Evolutionary conservation across 805 yeast species (phyloP).

Genomic region (Candida schatavii): DNA sequence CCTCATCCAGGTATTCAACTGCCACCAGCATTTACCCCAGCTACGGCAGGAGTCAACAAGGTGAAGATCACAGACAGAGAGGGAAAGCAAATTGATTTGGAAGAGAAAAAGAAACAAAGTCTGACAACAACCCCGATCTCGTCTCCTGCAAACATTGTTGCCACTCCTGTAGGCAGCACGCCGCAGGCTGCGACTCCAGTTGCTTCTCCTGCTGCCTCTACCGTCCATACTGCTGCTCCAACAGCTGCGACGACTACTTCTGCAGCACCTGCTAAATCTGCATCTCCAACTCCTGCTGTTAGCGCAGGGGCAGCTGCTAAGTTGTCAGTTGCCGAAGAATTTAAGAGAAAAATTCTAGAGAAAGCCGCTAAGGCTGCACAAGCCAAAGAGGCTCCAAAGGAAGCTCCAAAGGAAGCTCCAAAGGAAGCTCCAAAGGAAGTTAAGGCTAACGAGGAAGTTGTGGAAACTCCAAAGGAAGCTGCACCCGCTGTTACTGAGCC

Average conservation of each 20-base stretch:
- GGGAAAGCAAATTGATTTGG: slow-evolving; percentile 41
- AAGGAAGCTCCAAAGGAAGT: slow-evolving; percentile 9
- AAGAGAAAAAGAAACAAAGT: slow-evolving; percentile 36
- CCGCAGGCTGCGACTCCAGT: slow-evolving; percentile 9
- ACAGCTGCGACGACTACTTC: slow-evolving; percentile 12
- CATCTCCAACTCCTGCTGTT: slow-evolving; percentile 11
- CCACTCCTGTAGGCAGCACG: slow-evolving; percentile 10
- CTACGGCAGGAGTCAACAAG: slow-evolving; percentile 18
- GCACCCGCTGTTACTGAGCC: slow-evolving; percentile 10
- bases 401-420: slow-evolving; percentile 9
- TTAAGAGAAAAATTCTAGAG: slow-evolving; percentile 34
- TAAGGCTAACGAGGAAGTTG: slow-evolving; percentile 7
- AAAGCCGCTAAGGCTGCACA: slow-evolving; percentile 17
- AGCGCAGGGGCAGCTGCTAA: slow-evolving; percentile 9
- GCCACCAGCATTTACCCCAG: slow-evolving; percentile 3
- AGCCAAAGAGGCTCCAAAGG: slow-evolving; percentile 11
- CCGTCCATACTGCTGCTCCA: slow-evolving; percentile 10
- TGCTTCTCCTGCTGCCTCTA: slow-evolving; percentile 9
- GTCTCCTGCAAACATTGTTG: slow-evolving; percentile 26
- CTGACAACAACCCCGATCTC: slow-evolving; percentile 28
- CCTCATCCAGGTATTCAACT: slow-evolving; percentile 6
- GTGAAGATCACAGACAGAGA: slow-evolving; percentile 42
- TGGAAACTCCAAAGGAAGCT: slow-evolving; percentile 6
- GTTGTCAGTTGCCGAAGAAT: slow-evolving; percentile 31
- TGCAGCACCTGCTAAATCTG: slow-evolving; percentile 12